Evolutionary conservation across 352 stramenopile species (phyloP).

Genomic region (Phytophthora lateralis): DNA sequence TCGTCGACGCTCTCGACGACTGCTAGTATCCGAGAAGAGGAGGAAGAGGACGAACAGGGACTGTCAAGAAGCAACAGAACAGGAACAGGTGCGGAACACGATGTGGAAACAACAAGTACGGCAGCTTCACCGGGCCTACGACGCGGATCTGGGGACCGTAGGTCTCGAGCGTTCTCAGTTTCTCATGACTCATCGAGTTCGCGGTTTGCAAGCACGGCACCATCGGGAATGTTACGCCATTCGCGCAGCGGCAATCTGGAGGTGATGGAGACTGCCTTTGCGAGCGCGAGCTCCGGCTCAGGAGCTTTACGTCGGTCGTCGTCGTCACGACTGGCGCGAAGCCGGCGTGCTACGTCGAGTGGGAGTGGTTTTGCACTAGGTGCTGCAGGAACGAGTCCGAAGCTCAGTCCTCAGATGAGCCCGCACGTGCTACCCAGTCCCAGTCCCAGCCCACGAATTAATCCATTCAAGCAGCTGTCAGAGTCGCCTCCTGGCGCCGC

Average conservation of each 20-base stretch:
- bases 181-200: conserved; percentile 41
- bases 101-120: conserved; percentile 1
- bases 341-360: conserved; percentile 61
- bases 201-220: conserved; percentile 31
- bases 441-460: conserved; percentile 70
- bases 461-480: conserved; percentile 69
- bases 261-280: conserved; percentile 70
- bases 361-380: conserved; percentile 31
- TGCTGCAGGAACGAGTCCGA: conserved; percentile 45
- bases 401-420: conserved; percentile 73
- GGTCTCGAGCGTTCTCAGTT: conserved; percentile 43
- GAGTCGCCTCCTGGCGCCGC: conserved; percentile 42
- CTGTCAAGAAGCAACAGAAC: conserved; percentile 16
- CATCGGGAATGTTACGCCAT: conserved; percentile 33
- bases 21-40: conserved; percentile 66
- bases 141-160: conserved; percentile 18
- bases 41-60: conserved; percentile 51
- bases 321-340: conserved; percentile 54
- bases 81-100: conserved; percentile 3
- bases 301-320: conserved; percentile 55
- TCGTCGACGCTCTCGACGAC: conserved; percentile 31
- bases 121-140: conserved; percentile 3
- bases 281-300: conserved; percentile 53
- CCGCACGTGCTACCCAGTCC: conserved; percentile 63
- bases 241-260: conserved; percentile 69